phyloP scores from a whole-genome alignment of 2,329 filamentous ascomycete species.

The Lasiodiplodia sp. region DNA sequence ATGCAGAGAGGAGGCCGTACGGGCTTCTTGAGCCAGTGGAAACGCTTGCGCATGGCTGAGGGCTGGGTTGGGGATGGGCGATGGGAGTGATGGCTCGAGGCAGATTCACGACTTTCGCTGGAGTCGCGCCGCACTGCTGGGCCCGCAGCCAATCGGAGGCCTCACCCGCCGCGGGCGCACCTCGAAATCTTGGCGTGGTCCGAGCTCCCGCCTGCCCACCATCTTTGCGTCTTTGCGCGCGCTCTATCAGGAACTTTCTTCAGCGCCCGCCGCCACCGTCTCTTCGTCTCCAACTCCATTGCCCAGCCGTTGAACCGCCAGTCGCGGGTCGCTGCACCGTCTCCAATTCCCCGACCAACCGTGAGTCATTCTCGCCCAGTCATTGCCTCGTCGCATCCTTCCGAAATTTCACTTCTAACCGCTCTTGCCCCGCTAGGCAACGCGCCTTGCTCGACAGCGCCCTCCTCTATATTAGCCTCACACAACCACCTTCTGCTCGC shows the following conservation, averaged over 20 bases:
- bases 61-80: not conserved
- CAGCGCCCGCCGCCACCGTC: not conserved
- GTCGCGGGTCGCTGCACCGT: constrained; percentile 12
- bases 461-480: not conserved
- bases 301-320: not conserved
- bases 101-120: constrained; percentile 19
- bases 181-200: constrained; percentile 28
- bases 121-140: constrained; percentile 5
- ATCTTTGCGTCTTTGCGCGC: constrained; percentile 18
- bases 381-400: constrained; percentile 4
- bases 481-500: not conserved
- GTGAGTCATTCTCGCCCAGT: constrained; percentile 10
- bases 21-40: constrained; percentile 71
- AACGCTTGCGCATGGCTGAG: constrained; percentile 61
- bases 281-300: not conserved
- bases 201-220: constrained; percentile 23
- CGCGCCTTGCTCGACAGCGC: not conserved
- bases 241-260: constrained; percentile 4
- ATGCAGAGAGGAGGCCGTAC: constrained; percentile 56
- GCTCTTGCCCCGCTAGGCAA: constrained; percentile 23
- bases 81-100: constrained; percentile 16
- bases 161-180: not conserved
- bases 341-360: not conserved
- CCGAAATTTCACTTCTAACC: constrained; percentile 25
- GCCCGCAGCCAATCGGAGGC: constrained; percentile 21